Base-by-base conservation (phyloP, 352 stramenopile genomes). In the Globisporangium megalacanthum region DNA sequence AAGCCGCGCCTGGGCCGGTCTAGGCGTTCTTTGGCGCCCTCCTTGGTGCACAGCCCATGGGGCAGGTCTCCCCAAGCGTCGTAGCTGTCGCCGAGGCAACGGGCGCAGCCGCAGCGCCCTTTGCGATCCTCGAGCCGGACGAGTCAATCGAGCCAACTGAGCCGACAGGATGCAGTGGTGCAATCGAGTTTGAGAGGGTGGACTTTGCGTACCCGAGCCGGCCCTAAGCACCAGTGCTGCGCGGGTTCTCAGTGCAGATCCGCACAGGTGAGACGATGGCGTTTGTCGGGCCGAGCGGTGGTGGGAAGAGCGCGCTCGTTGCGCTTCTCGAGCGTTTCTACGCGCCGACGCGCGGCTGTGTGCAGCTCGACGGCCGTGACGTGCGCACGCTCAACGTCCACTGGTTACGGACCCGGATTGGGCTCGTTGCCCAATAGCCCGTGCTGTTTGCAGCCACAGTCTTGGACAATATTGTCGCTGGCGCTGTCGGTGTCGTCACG, bases 361-460 rank as follows among this genome's bases (percentile, higher is more conserved):
- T 98, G 13, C 55, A 75, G 4, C 81, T 97, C 19, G 86, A 97
- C 58, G 90, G 86, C 17, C 68, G 69, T 22, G 70, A 95, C 49
- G 68, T 97, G 29, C 71, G 60, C 51, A 79, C 83, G 29, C 51
- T 96, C 6, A 93, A 96, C 54, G 57, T 97, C 15, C 85, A 84
- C 51, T 77, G 69, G 63, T 64, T 89, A n/a, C 71, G 83, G 9
- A 62, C 70, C 10, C 73, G 92, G 56, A 88, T 83, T 29, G 70
- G 82, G 6, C 59, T 96, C 0, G 83, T 94, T 0, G 84, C 72
- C 0, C 92, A 98, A 64, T 79, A 96, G 54, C 86, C 89, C 19
- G 86, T 89, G 31, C 72, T 98, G 19, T 97, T 97, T 65, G 84
- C 85, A 11, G 79, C 71, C 19, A 90, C 76, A 1, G 94, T 98